Evolutionary conservation across 371 early-diverging fungal species (phyloP).

Genomic region (Lichtheimia ornata): DNA sequence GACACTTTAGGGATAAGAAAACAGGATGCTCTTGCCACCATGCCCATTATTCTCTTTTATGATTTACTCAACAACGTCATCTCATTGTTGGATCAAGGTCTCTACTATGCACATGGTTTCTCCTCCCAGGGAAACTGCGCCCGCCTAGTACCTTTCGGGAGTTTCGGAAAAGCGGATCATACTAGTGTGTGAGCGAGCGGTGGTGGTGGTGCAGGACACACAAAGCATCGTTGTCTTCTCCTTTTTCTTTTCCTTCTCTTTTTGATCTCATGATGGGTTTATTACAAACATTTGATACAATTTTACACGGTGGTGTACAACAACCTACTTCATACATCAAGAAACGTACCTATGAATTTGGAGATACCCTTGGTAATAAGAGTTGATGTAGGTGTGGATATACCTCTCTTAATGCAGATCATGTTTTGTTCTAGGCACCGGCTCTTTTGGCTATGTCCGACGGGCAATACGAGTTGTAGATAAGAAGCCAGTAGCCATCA

Average conservation of each 20-base stretch:
- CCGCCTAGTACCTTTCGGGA: too few species aligned
- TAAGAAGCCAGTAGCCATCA: constrained; percentile 72
- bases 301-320: constrained; percentile 46
- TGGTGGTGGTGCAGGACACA: too few species aligned
- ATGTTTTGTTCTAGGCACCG: constrained; percentile 50
- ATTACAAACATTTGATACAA: constrained; percentile 28
- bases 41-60: too few species aligned
- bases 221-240: neutral
- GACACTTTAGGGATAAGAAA: too few species aligned
- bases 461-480: constrained; percentile 59
- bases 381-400: neutral
- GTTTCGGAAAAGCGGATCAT: too few species aligned
- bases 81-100: too few species aligned
- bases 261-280: constrained; percentile 11
- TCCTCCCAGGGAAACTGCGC: too few species aligned
- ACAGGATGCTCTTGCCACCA: too few species aligned
- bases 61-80: too few species aligned
- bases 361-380: constrained; percentile 55
- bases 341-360: constrained; percentile 68
- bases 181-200: too few species aligned
- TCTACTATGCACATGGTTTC: too few species aligned
- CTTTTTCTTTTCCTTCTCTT: neutral
- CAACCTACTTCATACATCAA: constrained; percentile 73
- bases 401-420: neutral
- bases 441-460: constrained; percentile 77